Evolutionary conservation across 2,329 filamentous ascomycete genomes (phyloP).

Genomic region (Incumbomyces delicatus): DNA sequence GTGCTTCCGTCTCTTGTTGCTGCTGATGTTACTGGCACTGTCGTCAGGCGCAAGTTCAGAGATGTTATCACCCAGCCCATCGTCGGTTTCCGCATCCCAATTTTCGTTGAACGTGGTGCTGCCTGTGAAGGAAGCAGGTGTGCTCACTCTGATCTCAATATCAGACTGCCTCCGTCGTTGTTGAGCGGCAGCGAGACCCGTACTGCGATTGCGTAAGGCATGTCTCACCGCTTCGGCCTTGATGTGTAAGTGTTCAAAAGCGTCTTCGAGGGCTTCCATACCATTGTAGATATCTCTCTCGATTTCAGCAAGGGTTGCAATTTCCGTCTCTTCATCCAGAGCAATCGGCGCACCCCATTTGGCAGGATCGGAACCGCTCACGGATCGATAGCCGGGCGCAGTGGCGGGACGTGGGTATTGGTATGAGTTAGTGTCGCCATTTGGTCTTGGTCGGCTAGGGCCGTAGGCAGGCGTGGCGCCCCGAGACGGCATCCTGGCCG

Average conservation of each 20-base stretch:
- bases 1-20: constrained; percentile 32
- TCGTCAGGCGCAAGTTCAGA: constrained; percentile 39
- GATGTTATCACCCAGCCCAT: constrained; percentile 33
- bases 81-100: constrained; percentile 35
- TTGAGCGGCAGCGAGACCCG: constrained; percentile 53
- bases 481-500: background rate
- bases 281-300: constrained; percentile 87
- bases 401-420: constrained; percentile 27
- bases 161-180: constrained; percentile 33
- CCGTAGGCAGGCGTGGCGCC: constrained; percentile 8
- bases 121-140: constrained; percentile 28
- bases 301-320: constrained; percentile 78
- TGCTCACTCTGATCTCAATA: constrained; percentile 34
- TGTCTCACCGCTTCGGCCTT: constrained; percentile 73
- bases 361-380: constrained; percentile 27
- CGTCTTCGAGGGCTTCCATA: constrained; percentile 91
- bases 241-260: constrained; percentile 82
- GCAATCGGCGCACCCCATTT: constrained; percentile 62
- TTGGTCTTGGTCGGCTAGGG: constrained; percentile 15
- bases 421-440: constrained; percentile 7
- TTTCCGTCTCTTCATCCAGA: constrained; percentile 87
- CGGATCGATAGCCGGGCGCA: constrained; percentile 7
- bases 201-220: constrained; percentile 69
- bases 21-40: constrained; percentile 41
- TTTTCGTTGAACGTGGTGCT: constrained; percentile 10